Conservation (phyloP, 2,329 filamentous ascomycete species). For the Byssothecium circinans region DNA sequence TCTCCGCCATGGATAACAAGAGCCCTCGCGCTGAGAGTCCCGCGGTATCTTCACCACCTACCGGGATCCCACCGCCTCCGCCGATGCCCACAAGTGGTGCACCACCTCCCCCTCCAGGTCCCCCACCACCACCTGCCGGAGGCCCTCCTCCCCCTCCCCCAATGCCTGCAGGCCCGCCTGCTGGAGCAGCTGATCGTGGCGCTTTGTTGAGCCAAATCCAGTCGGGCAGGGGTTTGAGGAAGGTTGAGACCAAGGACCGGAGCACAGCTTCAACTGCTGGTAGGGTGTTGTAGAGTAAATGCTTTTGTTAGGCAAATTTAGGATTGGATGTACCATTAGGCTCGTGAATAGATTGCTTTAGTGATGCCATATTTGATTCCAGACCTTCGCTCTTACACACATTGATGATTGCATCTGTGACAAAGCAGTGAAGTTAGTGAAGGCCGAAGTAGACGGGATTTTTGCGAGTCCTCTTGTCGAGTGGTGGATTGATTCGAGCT, state of each 20-base stretch:
- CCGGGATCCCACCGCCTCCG: constrained; percentile 55
- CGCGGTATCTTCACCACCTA: constrained; percentile 44
- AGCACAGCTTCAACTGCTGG: constrained; percentile 73
- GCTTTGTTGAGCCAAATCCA: constrained; percentile 82
- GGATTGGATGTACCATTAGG: constrained; percentile 16
- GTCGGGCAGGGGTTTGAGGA: constrained; percentile 75
- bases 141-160: constrained; percentile 41
- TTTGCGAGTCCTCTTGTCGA: too few species aligned
- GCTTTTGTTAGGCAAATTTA: not conserved
- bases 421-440: too few species aligned
- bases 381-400: too few species aligned
- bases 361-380: not conserved
- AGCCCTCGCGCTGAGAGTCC: constrained; percentile 48
- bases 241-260: constrained; percentile 87
- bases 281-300: constrained; percentile 59
- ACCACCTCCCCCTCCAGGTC: constrained; percentile 51
- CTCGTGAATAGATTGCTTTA: constrained; percentile 20
- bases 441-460: too few species aligned
- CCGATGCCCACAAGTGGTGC: constrained; percentile 50
- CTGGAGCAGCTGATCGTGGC: constrained; percentile 46
- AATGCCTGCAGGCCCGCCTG: constrained; percentile 48
- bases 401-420: too few species aligned
- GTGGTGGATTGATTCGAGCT: too few species aligned
- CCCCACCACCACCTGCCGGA: constrained; percentile 49
- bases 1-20: constrained; percentile 80